Evolutionary conservation across 352 stramenopile genomes (phyloP).

Genomic region (Globisporangium paddicum): DNA sequence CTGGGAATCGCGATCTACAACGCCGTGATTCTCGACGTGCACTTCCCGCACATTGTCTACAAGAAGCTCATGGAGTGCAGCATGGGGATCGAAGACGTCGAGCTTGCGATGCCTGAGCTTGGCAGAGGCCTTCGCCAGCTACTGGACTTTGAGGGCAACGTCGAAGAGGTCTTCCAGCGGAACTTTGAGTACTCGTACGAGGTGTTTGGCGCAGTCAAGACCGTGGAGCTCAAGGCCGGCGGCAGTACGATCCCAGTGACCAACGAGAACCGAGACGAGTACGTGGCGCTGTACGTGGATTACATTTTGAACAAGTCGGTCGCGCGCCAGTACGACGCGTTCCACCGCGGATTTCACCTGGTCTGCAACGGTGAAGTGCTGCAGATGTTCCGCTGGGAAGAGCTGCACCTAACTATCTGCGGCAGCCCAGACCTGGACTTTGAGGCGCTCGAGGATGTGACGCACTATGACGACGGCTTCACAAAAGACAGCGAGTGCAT

Average conservation of each 20-base stretch:
- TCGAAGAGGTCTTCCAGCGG: conserved; percentile 63
- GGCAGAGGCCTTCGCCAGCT: conserved; percentile 62
- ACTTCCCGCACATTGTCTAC: conserved; percentile 79
- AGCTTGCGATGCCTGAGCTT: conserved; percentile 48
- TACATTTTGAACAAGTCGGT: conserved; percentile 64
- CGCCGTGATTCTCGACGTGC: conserved; percentile 74
- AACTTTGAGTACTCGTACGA: conserved; percentile 83
- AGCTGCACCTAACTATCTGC: conserved; percentile 73
- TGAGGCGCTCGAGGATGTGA: conserved; percentile 65
- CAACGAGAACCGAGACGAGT: conserved; percentile 61
- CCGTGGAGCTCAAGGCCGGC: conserved; percentile 62
- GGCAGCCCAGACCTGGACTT: conserved; percentile 75
- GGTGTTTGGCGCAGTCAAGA: conserved; percentile 76
- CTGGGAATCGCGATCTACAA: conserved; percentile 85
- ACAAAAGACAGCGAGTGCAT: conserved; percentile 61
- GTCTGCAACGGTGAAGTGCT: conserved; percentile 71
- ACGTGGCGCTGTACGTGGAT: conserved; percentile 69
- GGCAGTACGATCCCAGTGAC: conserved; percentile 60
- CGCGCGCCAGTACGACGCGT: conserved; percentile 58
- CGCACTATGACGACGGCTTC: conserved; percentile 75
- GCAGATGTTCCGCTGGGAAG: conserved; percentile 77
- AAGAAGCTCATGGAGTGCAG: conserved; percentile 70
- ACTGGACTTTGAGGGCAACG: conserved; percentile 60
- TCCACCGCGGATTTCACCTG: conserved; percentile 71
- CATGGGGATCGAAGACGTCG: conserved; percentile 54